Percentiles rank a stretch among this genome's conserved stretches.
Conservation (phyloP, 192 early-diverging fungal genomes). For the Glomus cerebriforme region DNA sequence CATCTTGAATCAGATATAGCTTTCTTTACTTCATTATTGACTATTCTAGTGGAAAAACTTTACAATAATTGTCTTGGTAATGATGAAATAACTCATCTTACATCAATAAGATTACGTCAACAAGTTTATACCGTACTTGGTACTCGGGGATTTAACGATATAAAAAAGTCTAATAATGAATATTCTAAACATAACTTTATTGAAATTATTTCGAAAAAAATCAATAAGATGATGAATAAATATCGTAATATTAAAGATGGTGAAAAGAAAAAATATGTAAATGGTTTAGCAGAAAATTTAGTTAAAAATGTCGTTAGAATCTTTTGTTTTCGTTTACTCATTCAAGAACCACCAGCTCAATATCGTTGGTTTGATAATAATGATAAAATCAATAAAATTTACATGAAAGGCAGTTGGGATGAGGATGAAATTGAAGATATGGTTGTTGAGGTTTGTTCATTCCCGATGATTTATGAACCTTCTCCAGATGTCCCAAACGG, state of each 20-base stretch:
- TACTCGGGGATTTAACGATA: not conserved
- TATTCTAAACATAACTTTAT: not conserved
- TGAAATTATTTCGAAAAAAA: not conserved
- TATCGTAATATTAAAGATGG: not conserved
- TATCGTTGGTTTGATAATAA: not conserved
- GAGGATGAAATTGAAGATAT: not conserved
- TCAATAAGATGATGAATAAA: not conserved
- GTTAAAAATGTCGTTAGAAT: not conserved
- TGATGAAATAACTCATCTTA: not conserved
- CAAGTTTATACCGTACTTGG: not conserved
- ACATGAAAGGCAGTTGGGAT: not conserved
- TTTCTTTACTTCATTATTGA: not conserved
- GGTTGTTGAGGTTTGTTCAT: slow-evolving; percentile 8
- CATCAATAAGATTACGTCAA: not conserved
- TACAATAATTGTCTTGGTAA: not conserved
- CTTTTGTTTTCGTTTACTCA: not conserved
- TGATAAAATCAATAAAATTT: not conserved
- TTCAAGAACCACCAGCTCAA: not conserved
- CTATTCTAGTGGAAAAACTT: not conserved
- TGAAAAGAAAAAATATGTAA: not conserved
- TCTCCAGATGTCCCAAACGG: not conserved
- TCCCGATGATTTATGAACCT: not conserved
- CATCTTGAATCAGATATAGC: not conserved
- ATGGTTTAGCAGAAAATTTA: not conserved
- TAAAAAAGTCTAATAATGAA: not conserved